Evolutionary conservation across 73 alveolate genomes (phyloP).

Genomic region (Symbiodinium natans): DNA sequence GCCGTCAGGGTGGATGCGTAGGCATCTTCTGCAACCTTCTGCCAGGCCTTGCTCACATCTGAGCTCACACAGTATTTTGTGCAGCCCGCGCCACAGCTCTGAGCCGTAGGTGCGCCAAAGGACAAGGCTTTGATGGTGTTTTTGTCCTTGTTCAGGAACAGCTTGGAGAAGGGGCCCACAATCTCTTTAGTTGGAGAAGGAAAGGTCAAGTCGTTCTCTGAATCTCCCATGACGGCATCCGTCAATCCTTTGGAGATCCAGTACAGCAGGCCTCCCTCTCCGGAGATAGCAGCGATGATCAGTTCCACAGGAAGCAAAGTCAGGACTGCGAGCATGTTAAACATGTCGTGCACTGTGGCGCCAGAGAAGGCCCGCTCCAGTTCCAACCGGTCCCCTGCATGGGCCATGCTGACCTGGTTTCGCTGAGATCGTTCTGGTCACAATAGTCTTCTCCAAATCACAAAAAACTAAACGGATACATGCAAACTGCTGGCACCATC

Average conservation of each 20-base stretch:
- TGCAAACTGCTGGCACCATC: no score
- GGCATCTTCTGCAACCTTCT: background rate
- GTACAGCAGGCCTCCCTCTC: slow-evolving; percentile 49
- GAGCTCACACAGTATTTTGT: background rate
- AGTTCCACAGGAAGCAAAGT: no score
- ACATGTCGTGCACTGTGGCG: no score
- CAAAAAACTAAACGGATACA: no score
- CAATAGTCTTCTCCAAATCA: no score
- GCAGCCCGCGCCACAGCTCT: background rate
- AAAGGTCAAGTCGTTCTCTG: background rate
- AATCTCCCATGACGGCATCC: slow-evolving; percentile 13
- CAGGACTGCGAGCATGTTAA: no score
- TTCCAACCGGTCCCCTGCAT: no score
- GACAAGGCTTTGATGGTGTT: background rate
- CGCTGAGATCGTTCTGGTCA: no score
- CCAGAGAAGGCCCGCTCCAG: no score
- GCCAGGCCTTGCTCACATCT: background rate
- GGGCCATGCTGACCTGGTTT: no score
- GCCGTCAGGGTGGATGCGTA: background rate
- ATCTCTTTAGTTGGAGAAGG: background rate
- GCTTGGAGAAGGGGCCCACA: background rate
- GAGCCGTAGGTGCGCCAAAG: background rate
- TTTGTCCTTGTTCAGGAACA: background rate
- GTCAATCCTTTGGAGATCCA: slow-evolving; percentile 36
- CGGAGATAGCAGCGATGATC: slow-evolving; percentile 38